Conservation (phyloP, 2,329 filamentous ascomycete genomes). For the Leptographium flavum region DNA sequence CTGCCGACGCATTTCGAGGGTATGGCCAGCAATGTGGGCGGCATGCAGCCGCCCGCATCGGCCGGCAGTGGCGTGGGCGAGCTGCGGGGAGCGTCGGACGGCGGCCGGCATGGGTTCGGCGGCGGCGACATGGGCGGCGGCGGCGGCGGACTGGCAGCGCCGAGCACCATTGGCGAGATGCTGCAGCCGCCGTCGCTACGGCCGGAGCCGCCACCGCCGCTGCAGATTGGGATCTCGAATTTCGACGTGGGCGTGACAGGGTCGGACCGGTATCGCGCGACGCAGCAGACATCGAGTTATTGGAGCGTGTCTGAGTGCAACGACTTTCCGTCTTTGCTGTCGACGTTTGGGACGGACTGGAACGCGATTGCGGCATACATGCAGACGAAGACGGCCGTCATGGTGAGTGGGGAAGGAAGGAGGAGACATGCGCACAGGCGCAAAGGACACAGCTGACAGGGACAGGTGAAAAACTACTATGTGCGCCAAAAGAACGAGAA, state of each 20-base stretch:
- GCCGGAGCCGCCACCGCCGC: slow-evolving; percentile 35
- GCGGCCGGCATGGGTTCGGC: neutral
- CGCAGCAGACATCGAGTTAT: slow-evolving; percentile 59
- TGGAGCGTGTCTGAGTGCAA: slow-evolving; percentile 74
- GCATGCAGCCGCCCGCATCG: neutral
- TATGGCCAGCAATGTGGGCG: neutral
- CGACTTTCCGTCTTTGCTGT: slow-evolving; percentile 60
- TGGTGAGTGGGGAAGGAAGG: slow-evolving; percentile 39
- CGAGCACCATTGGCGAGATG: slow-evolving; percentile 32
- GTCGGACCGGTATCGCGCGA: slow-evolving; percentile 29
- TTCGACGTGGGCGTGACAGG: slow-evolving; percentile 32
- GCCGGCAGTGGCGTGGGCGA: neutral
- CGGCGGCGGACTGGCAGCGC: slow-evolving; percentile 9
- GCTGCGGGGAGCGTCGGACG: neutral
- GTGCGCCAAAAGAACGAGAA: slow-evolving; percentile 41
- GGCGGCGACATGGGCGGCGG: neutral
- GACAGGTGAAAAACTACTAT: slow-evolving; percentile 55
- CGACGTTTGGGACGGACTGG: slow-evolving; percentile 70
- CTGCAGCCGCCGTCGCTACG: slow-evolving; percentile 43
- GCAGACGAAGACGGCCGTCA: slow-evolving; percentile 74
- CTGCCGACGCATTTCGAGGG: slow-evolving; percentile 28
- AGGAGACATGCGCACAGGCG: neutral
- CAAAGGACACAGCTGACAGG: neutral
- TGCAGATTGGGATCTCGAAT: slow-evolving; percentile 31
- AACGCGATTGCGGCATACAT: slow-evolving; percentile 60